Conservation (phyloP, 2,329 filamentous ascomycete genomes). For the Teratosphaeria zuluensis region DNA sequence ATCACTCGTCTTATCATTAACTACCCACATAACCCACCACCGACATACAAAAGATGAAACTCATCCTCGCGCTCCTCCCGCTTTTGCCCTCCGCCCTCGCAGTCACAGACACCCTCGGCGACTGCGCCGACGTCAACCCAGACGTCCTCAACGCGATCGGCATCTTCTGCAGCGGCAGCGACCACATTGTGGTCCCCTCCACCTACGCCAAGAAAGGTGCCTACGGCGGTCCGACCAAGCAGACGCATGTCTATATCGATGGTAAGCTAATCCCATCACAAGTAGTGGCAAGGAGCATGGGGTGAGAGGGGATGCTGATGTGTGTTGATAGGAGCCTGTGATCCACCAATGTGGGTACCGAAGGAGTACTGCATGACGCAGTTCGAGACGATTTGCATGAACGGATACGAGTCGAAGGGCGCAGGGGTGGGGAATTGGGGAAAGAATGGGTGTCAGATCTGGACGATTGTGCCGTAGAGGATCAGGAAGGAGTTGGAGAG, state of each 20-base stretch:
- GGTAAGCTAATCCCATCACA: not conserved
- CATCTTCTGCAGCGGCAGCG: slow-evolving; percentile 39
- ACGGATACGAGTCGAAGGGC: not conserved
- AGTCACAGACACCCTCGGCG: not conserved
- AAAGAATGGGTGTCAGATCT: not conserved
- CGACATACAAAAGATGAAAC: not conserved
- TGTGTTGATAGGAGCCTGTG: not conserved
- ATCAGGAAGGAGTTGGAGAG: not conserved
- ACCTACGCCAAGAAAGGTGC: slow-evolving; percentile 46
- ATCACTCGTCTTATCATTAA: not conserved
- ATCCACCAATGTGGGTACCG: not conserved
- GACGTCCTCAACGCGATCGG: not conserved
- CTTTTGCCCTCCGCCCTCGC: not conserved
- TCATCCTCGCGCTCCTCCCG: not conserved
- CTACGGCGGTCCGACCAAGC: not conserved
- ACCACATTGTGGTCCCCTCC: slow-evolving; percentile 53
- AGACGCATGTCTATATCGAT: not conserved
- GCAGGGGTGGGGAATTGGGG: not conserved
- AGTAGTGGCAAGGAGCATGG: too few relatives aligned
- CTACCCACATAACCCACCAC: not conserved
- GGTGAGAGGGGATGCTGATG: not conserved
- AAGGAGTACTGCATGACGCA: not conserved
- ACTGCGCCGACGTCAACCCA: not conserved
- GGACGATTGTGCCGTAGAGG: not conserved
- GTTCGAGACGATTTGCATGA: not conserved